Conservation (phyloP, 1,139 yeast species). For the Scheffersomyces segobiensis region DNA sequence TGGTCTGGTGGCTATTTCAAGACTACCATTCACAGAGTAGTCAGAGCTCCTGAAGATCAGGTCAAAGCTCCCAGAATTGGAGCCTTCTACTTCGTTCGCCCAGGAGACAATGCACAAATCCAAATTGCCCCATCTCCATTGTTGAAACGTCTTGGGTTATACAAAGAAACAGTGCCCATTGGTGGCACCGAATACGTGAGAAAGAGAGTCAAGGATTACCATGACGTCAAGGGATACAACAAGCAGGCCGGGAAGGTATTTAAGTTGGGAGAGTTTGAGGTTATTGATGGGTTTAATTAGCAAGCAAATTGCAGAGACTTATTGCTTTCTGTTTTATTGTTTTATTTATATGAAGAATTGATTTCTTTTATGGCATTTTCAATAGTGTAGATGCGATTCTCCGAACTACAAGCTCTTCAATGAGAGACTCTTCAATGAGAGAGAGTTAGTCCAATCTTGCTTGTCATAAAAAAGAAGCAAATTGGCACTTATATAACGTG, state of each 20-base stretch:
- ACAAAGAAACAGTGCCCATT: conserved; percentile 21
- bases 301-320: background rate
- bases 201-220: conserved; percentile 28
- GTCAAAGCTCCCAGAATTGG: conserved; percentile 30
- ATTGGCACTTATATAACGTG: too few relatives aligned
- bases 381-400: too few relatives aligned
- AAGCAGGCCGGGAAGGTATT: conserved; percentile 25
- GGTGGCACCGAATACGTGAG: conserved; percentile 32
- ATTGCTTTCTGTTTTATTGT: too few relatives aligned
- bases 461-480: too few relatives aligned
- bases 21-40: conserved; percentile 32
- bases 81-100: conserved; percentile 34
- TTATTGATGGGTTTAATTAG: conserved; percentile 26
- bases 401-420: too few relatives aligned
- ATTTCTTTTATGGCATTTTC: too few relatives aligned
- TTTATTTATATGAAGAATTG: too few relatives aligned
- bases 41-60: conserved; percentile 34
- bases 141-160: conserved; percentile 27
- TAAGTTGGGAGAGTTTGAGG: conserved; percentile 27
- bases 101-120: conserved; percentile 29
- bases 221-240: conserved; percentile 20
- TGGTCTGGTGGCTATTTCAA: conserved; percentile 36
- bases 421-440: background rate
- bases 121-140: conserved; percentile 33
- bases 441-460: too few relatives aligned